Evolutionary conservation across 1,284 basidiomycete genomes (phyloP).

Genomic region (Rhodofomes roseus): DNA sequence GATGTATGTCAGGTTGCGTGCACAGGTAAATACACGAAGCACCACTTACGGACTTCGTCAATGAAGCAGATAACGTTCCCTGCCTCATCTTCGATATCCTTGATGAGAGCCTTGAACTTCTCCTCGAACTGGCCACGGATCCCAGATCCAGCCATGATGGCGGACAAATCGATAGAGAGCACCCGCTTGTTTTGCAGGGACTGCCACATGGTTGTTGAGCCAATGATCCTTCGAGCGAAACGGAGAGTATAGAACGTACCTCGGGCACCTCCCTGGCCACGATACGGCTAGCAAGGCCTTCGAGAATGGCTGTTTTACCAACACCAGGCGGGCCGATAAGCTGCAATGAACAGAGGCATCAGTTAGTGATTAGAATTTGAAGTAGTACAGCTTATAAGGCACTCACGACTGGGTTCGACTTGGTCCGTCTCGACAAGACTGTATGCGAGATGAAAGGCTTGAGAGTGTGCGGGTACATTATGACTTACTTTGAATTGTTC

Average conservation of each 20-base stretch:
- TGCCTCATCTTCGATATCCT: conserved; percentile 83
- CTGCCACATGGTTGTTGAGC: conserved; percentile 34
- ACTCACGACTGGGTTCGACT: conserved; percentile 85
- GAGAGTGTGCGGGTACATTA: background rate
- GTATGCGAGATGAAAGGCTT: background rate
- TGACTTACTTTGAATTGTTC: conserved; percentile 81
- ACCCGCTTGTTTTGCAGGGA: conserved; percentile 82
- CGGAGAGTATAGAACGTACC: conserved; percentile 36
- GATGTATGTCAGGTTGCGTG: conserved; percentile 2
- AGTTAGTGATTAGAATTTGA: background rate
- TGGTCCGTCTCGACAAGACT: conserved; percentile 80
- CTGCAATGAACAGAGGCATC: conserved; percentile 29
- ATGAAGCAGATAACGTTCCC: conserved; percentile 86
- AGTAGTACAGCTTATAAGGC: background rate
- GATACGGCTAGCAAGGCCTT: conserved; percentile 87
- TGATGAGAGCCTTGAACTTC: conserved; percentile 84
- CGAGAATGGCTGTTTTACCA: conserved; percentile 91
- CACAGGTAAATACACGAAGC: background rate
- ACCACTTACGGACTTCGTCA: conserved; percentile 80
- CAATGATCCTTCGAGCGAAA: background rate
- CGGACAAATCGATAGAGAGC: conserved; percentile 77
- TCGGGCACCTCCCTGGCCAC: conserved; percentile 91
- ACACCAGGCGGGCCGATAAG: conserved; percentile 81
- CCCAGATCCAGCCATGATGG: conserved; percentile 83
- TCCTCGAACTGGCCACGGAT: conserved; percentile 91